Base-by-base conservation (phyloP, 345 rosid species). In the Dipteronia sinensis region DNA sequence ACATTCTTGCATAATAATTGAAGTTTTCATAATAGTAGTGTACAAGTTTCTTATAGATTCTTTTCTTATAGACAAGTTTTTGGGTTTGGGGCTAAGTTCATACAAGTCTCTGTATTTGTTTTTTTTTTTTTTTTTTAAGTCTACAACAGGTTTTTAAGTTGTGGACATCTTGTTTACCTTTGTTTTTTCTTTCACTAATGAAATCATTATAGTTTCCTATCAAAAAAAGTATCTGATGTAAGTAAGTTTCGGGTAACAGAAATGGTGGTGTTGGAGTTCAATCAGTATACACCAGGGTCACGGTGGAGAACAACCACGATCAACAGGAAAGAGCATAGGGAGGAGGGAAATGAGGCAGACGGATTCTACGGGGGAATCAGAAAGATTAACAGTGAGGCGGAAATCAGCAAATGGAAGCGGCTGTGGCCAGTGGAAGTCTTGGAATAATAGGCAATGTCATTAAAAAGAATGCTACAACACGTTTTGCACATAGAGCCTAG, bases 331-430 rank as follows among this genome's bases (percentile, higher is more conserved):
- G 93, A 90, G 27, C 97, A 91, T 74, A 77, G 83, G 69, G 99
- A 95, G 81, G 92, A 87, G 82, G 98, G 99, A 22, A 87, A 88
- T 47, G 98, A 91, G 81, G 97, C 84, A 4, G 93, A 90, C 29
- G 99, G 99, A 3, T 95, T 92, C 75, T 95, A 95, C 61, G 98
- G 97, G 51, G 98, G 98, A 71, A 88, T 95, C 75, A 75, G 95
- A 76, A 92, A 91, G 88, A 83, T 95, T 69, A 72, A 31, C 31
- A 79, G 71, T n/a, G 81, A 84, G 76, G 84, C 78, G 69, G 98
- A 95, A 77, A 90, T 93, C 76, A 81, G 82, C 11, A 90, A 76
- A 23, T 93, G 97, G 98, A 89, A 86, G 76, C 80, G 65, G 73
- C 91, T 90, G 19, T 93, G 95, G 97, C 98, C 98, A 3, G 72